Evolutionary conservation across 352 stramenopile genomes (phyloP), one percentile per base, ranked within the genome.

Genomic region (Stephanocyclus meneghinianus): DNA sequence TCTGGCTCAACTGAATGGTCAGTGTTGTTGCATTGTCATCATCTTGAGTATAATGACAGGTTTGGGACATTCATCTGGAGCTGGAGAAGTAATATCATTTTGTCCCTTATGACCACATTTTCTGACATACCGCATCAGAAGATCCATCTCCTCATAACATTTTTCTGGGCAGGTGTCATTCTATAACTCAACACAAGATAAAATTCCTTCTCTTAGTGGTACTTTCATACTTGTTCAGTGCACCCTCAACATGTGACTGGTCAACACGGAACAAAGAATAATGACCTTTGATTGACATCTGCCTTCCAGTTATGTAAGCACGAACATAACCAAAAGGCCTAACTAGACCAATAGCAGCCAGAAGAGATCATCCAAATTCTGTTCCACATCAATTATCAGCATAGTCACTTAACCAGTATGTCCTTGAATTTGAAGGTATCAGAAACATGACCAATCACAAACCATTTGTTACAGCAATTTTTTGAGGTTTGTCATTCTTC

Each of bases 151-250:
- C 62, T 50, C 35, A 57, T 40, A 26, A 74, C 56, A 29, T 61
- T 8, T 47, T 48, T 66, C 50, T 80, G 72, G 26, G 26, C 10
- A 8, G 72, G 62, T 29, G 72, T 80, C 62, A 80, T 70, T 32
- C 53, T 30, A 0, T 63, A 62, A 50, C 30, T 64, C 29, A 80
- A 42, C 6, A 80, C 51, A 42, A n/a, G 8, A 48, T 70, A 64
- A 15, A 79, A n/a, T 61, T 47, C 0, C 47, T 5, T 11, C 1
- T 11, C 4, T 9, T 15, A 15, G 9, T 15, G 15, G 42, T 48
- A 16, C 9, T 16, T 9, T 15, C 9, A 50, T 42, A 48, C 45
- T 78, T 48, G 18, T 67, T 61, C 16, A 76, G 7, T 7, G 47
- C 68, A 18, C 55, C 18, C 0, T 44, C 68, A 30, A 67, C 8